phyloP scores from a whole-genome alignment of 2,329 filamentous ascomycete genomes.

The Alternaria burnsii region DNA sequence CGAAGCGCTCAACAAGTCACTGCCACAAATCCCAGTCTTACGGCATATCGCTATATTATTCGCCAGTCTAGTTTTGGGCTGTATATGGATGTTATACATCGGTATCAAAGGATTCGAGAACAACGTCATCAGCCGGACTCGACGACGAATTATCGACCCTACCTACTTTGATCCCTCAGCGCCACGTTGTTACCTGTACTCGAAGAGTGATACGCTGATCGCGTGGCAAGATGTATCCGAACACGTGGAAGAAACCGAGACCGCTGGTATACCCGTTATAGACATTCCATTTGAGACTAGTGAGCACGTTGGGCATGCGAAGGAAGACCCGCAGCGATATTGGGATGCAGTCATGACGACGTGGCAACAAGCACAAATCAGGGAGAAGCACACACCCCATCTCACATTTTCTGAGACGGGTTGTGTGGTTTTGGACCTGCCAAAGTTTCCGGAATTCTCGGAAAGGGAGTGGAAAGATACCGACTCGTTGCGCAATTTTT shows the following conservation, averaged over 20 bases:
- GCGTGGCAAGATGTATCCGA: constrained; percentile 62
- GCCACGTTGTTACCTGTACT: constrained; percentile 64
- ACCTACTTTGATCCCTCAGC: constrained; percentile 34
- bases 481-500: constrained; percentile 1
- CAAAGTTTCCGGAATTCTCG: not conserved
- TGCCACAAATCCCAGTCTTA: constrained; percentile 31
- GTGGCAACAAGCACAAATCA: constrained; percentile 20
- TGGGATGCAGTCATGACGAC: constrained; percentile 54
- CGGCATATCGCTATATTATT: constrained; percentile 23
- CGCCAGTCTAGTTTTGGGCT: constrained; percentile 22
- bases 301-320: constrained; percentile 68
- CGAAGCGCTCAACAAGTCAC: constrained; percentile 31
- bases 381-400: not conserved
- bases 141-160: constrained; percentile 24
- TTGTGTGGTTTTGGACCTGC: not conserved
- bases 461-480: not conserved
- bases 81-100: constrained; percentile 29
- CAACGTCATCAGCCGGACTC: constrained; percentile 30
- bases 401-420: not conserved
- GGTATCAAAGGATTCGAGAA: constrained; percentile 30
- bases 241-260: constrained; percentile 57
- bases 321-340: constrained; percentile 63
- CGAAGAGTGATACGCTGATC: constrained; percentile 65
- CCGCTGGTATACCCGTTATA: constrained; percentile 58
- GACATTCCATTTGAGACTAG: constrained; percentile 64